Percentiles rank a stretch among this genome's conserved stretches.
These are phyloP conservation scores for Scenedesmus sp. DNA, from an alignment of 163 green algal species.

Conservation along the genomic window DNA sequence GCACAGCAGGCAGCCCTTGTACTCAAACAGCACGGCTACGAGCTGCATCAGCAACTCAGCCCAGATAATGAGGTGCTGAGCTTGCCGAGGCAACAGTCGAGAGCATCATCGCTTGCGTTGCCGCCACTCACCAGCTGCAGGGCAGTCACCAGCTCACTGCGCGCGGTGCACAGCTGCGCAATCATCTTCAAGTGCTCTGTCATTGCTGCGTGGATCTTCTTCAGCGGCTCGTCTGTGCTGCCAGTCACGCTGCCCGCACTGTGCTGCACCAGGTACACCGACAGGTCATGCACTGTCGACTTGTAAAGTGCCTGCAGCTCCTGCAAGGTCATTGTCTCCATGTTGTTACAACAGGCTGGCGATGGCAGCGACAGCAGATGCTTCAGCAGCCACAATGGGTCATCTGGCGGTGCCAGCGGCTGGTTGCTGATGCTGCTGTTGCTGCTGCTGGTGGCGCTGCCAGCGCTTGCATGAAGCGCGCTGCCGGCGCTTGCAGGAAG, in stretches of 20 bases:
- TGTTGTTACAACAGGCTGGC: neutral
- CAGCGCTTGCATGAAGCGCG: neutral
- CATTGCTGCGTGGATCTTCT: neutral
- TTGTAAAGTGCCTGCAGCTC: neutral
- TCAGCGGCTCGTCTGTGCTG: neutral
- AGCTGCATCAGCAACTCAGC: no score
- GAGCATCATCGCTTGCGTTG: no score
- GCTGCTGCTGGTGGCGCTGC: no score
- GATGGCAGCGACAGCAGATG: neutral
- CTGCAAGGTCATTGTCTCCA: neutral
- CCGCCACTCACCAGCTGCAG: neutral
- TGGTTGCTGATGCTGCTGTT: neutral
- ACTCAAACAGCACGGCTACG: no score
- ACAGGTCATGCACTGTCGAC: neutral
- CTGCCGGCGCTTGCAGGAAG: neutral
- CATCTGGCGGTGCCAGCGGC: neutral
- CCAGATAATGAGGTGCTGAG: no score
- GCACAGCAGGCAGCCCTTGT: no score
- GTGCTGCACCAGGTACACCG: neutral
- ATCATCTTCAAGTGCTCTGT: neutral
- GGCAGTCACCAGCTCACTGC: neutral
- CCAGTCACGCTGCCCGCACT: neutral
- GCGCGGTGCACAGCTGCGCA: neutral
- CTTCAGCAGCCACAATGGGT: neutral
- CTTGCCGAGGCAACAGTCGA: no score